Base-by-base conservation (phyloP, 345 rosid genomes). In the Odontarrhena argentea region DNA sequence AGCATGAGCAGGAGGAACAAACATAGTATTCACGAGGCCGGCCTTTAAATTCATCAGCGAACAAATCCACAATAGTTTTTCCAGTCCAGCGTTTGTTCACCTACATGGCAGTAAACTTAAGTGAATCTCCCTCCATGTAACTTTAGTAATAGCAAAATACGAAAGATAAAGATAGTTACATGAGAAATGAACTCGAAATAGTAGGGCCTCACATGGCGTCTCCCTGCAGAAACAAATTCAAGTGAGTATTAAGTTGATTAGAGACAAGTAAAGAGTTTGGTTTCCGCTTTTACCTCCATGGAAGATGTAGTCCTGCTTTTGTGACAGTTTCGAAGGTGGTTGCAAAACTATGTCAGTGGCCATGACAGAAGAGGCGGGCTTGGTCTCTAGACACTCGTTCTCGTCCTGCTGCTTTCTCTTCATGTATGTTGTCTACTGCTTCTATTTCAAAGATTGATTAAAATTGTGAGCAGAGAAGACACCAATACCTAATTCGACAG, bases 1-100 rank as follows among this genome's bases (percentile, higher is more conserved):
- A 60, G 62, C 14, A 50, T 0, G 41, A 58, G 60, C 22, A 32
- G 9, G 22, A 63, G 15, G 37, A 64, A 48, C 36, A 55, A 83
- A 88, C 98, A 77, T 91, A 91, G 74, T 91, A 94, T 9, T 91
- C 95, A 69, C 84, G 84, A 54, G 84, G 82, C 15, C 99, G 77
- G 66, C 97, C 97, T 80, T 79, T 82, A 76, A 94, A 94, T 67
- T 91, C 97, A 7, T 94, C 87, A 0, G 97, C 85, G 45, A 91
- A 94, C 75, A 88, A 87, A 75, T 91, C 96, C 10, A 88, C 96
- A 2, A 94, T 86, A 5, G 90, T 82, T 76, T 94, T 94, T 45
- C 96, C 99, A 1, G 88, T 82, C 96, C 97, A 91, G 6, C 97
- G 91, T 55, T 86, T 87, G 66, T 91, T 88, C 62, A 81, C 96